Evolutionary conservation across 2,329 filamentous ascomycete species (phyloP), one percentile per base, ranked within the genome.

Genomic region (Ilyonectria sp.): DNA sequence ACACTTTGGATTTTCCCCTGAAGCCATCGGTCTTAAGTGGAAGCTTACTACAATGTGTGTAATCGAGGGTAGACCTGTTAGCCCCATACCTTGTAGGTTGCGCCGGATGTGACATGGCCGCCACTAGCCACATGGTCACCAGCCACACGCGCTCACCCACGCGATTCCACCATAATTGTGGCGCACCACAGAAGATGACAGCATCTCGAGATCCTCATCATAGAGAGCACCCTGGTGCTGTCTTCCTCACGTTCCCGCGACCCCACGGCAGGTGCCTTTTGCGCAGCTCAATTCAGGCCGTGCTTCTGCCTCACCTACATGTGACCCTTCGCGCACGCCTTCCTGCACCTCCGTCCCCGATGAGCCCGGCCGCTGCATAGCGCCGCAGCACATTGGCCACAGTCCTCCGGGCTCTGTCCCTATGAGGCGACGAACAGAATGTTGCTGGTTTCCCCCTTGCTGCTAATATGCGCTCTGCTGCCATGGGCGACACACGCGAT

Each of bases 401-500:
- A 59, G 40, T 63, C 52, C 59, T 65, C 52, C 43, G 67, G 69
- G 65, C 65, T 60, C 61, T 37, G 52, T 37, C 69, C 69, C 56
- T 60, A 74, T 73, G 74, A 73, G 33, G 50, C 63, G 49, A 60
- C 60, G 68, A 68, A 65, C 69, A 80, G 64, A 44, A 82, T 81
- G 79, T 63, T 76, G 50, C 65, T 73, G 35, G 69, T 71, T 43
- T 61, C 63, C 63, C 59, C 63, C 37, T 63, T 77, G 60, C 66
- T 79, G 55, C 59, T 76, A 47, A 60, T 71, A 71, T 76, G 76
- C 68, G 67, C 69, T 59, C 63, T 81, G 69, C 74, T 85, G 74
- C 75, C 81, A 80, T 86, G 84, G 83, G 78, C 80, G 33, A 76
- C 75, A 21, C 71, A 71, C 58, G 85, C 86, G 40, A 91, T 92